Evolutionary conservation across 176 grass and related monocot species (phyloP).

Genomic region (Pontederia paniculata): DNA sequence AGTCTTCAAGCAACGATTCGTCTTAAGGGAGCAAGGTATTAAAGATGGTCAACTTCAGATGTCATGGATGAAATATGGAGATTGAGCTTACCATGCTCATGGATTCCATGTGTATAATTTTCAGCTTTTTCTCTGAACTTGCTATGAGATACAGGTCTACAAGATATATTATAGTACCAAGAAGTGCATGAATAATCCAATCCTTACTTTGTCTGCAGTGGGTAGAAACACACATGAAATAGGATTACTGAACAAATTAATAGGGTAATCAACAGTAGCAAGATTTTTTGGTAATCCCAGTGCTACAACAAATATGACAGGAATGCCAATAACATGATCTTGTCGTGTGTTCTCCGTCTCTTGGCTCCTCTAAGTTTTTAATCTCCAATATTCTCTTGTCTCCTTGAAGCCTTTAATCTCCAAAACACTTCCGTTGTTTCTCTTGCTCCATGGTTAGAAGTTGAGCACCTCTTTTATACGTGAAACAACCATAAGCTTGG

Average conservation of each 20-base stretch:
- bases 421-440: slow-evolving; percentile 8
- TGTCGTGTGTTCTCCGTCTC: slow-evolving; percentile 25
- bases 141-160: background rate
- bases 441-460: background rate
- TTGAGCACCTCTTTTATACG: background rate
- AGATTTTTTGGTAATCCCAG: slow-evolving; percentile 30
- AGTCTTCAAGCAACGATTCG: background rate
- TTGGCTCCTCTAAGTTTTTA: too few relatives aligned
- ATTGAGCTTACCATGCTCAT: slow-evolving; percentile 19
- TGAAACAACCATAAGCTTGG: background rate
- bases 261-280: slow-evolving; percentile 21
- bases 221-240: slow-evolving; percentile 20
- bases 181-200: background rate
- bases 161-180: background rate
- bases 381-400: background rate
- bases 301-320: slow-evolving; percentile 37
- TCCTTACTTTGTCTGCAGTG: slow-evolving; percentile 28
- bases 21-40: background rate
- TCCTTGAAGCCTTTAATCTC: slow-evolving; percentile 21
- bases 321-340: slow-evolving; percentile 64
- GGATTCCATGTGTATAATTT: slow-evolving; percentile 9
- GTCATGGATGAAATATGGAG: background rate
- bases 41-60: background rate
- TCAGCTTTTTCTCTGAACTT: slow-evolving; percentile 20
- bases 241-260: background rate